Evolutionary conservation across 2,329 filamentous ascomycete species (phyloP).

Genomic region (Cryphonectria parasitica): DNA sequence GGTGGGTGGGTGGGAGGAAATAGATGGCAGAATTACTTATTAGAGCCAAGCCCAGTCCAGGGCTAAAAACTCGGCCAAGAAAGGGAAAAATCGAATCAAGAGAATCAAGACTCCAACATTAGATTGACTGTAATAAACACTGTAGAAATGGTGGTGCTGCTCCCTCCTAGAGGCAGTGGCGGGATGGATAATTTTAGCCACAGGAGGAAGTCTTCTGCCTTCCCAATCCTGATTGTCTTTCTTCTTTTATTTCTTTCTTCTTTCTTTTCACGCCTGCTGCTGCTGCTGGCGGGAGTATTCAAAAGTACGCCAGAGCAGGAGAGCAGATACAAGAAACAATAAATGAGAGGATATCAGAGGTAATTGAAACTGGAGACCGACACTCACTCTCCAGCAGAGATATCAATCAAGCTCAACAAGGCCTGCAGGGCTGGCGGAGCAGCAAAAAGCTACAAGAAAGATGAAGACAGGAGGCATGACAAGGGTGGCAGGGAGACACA

Average conservation of each 20-base stretch:
- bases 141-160: not conserved
- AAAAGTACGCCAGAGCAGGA: not conserved
- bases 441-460: not conserved
- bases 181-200: not conserved
- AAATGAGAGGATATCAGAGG: not conserved
- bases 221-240: not conserved
- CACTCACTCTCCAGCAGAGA: not conserved
- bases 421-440: not conserved
- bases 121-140: not conserved
- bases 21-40: not conserved
- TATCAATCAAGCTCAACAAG: not conserved
- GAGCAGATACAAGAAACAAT: not conserved
- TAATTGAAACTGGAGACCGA: not conserved
- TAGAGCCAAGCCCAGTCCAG: not conserved
- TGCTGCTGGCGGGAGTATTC: not conserved
- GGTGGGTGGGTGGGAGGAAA: not conserved
- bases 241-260: no score
- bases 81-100: not conserved
- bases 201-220: not conserved
- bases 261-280: not conserved
- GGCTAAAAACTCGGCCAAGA: not conserved
- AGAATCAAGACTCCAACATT: not conserved
- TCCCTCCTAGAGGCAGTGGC: not conserved
- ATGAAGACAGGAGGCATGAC: conserved; percentile 8
- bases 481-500: not conserved